A percentile compares a stretch with the other conserved stretches of the same genome.
Evolutionary conservation across 192 early-diverging fungal species (phyloP).

Genomic region (Coemansia sp.): DNA sequence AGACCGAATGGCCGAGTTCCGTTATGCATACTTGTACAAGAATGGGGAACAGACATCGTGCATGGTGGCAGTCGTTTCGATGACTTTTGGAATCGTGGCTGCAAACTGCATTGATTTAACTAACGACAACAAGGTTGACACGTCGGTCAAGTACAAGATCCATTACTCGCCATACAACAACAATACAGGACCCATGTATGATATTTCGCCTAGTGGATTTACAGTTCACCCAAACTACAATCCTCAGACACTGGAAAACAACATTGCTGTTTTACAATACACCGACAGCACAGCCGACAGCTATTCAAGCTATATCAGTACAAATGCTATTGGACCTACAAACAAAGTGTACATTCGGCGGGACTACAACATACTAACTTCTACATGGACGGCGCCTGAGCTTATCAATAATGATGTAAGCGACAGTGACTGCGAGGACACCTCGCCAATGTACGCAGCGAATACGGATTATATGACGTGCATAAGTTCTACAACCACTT

Average conservation of each 20-base stretch:
- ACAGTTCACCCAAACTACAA: conserved; percentile 25
- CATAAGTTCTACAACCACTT: conserved; percentile 19
- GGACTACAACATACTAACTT: not conserved
- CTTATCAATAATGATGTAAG: not conserved
- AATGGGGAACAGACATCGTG: conserved; percentile 43
- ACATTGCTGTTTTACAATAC: conserved; percentile 5
- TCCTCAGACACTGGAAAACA: conserved; percentile 25
- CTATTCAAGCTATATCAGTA: not conserved
- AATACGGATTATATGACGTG: conserved; percentile 37
- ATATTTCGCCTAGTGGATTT: not conserved
- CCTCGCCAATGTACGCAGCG: conserved; percentile 15
- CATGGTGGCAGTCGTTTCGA: conserved; percentile 36
- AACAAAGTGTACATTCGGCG: not conserved
- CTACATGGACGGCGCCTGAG: not conserved
- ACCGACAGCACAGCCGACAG: not conserved
- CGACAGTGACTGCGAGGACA: not conserved
- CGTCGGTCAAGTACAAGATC: conserved; percentile 14
- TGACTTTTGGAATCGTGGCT: conserved; percentile 18
- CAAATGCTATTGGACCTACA: too few relatives aligned
- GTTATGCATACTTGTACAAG: conserved; percentile 11
- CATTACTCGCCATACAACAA: conserved; percentile 3
- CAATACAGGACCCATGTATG: not conserved
- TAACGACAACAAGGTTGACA: conserved; percentile 12
- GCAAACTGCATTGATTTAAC: conserved; percentile 33
- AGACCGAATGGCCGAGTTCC: not conserved